Evolutionary conservation across 805 yeast species (phyloP).

Genomic region (Ogataea siamensis): DNA sequence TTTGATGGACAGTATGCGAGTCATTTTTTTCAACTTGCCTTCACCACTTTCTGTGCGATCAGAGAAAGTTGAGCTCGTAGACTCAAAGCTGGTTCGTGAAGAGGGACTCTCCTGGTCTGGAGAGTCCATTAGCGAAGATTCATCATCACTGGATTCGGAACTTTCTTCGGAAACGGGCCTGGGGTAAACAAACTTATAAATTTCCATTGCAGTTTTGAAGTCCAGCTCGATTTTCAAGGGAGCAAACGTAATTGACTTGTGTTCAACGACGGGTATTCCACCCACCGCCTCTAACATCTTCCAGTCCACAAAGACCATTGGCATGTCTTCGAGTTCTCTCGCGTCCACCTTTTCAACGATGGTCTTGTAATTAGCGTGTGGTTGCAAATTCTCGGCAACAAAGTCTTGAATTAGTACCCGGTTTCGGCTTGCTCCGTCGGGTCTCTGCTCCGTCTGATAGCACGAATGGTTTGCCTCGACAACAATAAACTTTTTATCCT

Average conservation of each 20-base stretch:
- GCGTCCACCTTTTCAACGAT: conserved; percentile 44
- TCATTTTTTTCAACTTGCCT: conserved; percentile 12
- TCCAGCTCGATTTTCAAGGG: conserved; percentile 61
- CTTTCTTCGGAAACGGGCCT: conserved; percentile 11
- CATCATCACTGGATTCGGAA: conserved; percentile 11
- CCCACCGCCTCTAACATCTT: conserved; percentile 57
- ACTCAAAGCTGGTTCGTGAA: conserved; percentile 16
- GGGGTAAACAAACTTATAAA: conserved; percentile 40
- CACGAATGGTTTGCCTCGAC: conserved; percentile 62
- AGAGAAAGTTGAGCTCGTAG: conserved; percentile 1
- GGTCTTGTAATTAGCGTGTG: conserved; percentile 63
- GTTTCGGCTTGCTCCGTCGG: conserved; percentile 70
- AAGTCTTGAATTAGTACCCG: conserved; percentile 60
- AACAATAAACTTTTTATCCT: conserved; percentile 67
- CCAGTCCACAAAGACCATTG: conserved; percentile 50
- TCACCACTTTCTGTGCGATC: not conserved
- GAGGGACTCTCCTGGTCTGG: conserved; percentile 3
- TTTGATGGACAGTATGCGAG: conserved; percentile 10
- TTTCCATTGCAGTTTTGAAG: conserved; percentile 46
- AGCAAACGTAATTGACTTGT: conserved; percentile 46
- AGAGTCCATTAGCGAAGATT: conserved; percentile 8
- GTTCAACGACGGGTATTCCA: conserved; percentile 56
- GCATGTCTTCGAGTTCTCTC: conserved; percentile 16
- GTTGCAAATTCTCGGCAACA: conserved; percentile 68
- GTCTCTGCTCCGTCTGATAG: conserved; percentile 58